phyloP scores from a whole-genome alignment of 305 asterid species.

The Fraxinus xanthoxyloides region DNA sequence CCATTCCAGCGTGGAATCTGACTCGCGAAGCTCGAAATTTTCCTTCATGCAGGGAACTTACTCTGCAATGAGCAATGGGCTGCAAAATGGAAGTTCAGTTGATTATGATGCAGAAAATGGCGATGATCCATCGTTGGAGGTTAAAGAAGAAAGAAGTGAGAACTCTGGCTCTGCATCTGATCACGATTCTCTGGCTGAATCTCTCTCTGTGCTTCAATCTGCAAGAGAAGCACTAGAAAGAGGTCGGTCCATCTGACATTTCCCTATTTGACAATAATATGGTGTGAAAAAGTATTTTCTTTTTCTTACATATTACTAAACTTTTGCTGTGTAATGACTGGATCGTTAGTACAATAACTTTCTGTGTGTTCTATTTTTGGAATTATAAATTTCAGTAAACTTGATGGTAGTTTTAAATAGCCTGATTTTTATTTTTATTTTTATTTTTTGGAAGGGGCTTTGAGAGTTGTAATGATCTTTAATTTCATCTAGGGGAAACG shows the following conservation, averaged over 20 bases:
- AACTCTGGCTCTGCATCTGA: too few relatives aligned
- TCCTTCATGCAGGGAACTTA: conserved; percentile 50
- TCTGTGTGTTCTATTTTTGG: neutral
- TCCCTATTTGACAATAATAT: neutral
- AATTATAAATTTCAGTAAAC: neutral
- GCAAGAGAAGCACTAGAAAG: too few relatives aligned
- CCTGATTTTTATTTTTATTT: neutral
- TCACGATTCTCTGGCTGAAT: too few relatives aligned
- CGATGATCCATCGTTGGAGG: too few relatives aligned
- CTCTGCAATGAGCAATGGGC: conserved; percentile 48
- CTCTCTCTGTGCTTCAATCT: too few relatives aligned
- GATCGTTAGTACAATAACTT: neutral
- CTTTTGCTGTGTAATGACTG: neutral
- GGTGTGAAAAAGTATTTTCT: neutral
- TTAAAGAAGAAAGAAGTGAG: too few relatives aligned
- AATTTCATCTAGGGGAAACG: neutral
- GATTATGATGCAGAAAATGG: too few relatives aligned
- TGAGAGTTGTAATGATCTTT: neutral
- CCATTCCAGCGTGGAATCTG: conserved; percentile 71
- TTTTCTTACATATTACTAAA: neutral
- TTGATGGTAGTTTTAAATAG: neutral
- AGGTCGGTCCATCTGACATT: conserved; percentile 33
- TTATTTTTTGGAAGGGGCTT: neutral
- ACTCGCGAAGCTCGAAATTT: conserved; percentile 57
- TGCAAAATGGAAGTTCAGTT: conserved; percentile 34